Evolutionary conservation across 306 rosid species (phyloP).

Genomic region (Quercus gilva): DNA sequence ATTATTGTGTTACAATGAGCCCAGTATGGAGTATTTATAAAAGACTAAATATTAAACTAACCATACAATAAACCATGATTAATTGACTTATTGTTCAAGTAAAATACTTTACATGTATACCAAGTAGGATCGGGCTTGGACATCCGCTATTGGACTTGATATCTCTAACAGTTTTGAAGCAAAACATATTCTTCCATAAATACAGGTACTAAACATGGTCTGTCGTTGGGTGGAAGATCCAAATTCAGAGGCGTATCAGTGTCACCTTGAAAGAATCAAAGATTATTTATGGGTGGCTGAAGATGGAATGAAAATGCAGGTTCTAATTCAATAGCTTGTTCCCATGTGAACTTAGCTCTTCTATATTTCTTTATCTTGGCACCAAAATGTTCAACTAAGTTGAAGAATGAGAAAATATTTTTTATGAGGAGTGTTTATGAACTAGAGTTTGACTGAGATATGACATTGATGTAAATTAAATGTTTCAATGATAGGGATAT

Average conservation of each 20-base stretch:
- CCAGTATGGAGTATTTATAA: too few relatives aligned
- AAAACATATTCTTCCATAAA: too few relatives aligned
- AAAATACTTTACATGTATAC: too few relatives aligned
- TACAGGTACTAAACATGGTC: slow-evolving; percentile 71
- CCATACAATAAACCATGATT: too few relatives aligned
- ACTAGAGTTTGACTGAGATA: not conserved
- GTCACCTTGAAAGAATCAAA: slow-evolving; percentile 72
- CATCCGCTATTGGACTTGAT: too few relatives aligned
- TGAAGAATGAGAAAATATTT: not conserved
- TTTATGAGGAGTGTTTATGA: not conserved
- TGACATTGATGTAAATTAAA: not conserved
- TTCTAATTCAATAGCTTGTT: not conserved
- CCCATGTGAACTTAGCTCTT: not conserved
- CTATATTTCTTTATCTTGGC: not conserved
- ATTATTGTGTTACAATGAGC: too few relatives aligned
- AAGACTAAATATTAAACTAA: too few relatives aligned
- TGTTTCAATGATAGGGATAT: slow-evolving; percentile 45
- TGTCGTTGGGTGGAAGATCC: slow-evolving; percentile 82
- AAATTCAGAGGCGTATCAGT: slow-evolving; percentile 52
- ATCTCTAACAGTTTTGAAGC: too few relatives aligned
- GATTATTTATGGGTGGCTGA: slow-evolving; percentile 86
- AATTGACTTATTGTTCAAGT: too few relatives aligned
- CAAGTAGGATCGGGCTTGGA: too few relatives aligned
- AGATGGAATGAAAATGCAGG: slow-evolving; percentile 96
- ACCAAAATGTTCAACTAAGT: not conserved